Base-by-base conservation (phyloP, 352 stramenopile genomes). In the Globisporangium paroecandrum region DNA sequence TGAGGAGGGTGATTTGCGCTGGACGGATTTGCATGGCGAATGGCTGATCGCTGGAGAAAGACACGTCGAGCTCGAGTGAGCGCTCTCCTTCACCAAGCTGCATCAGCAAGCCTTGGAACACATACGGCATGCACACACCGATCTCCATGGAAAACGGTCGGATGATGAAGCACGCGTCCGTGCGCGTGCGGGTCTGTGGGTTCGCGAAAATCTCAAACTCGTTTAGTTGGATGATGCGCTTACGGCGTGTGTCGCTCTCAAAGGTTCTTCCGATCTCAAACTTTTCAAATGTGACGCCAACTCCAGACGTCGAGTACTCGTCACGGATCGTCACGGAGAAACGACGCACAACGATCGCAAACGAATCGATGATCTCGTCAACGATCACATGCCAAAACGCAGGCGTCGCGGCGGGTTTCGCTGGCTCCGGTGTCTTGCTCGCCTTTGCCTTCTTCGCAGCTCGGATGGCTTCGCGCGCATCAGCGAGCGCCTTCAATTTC, bases 191-290 rank as follows among this genome's bases (percentile, higher is more conserved):
- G 34, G 73, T 66, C 36, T 76, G 71, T 1, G 82, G 69, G 69
- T 92, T 91, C 60, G 90, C 72, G 43, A 91, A 83, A 58, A 94
- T 76, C 64, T 82, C 75, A 58, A 93, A 91, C 24, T 93, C 79
- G 55, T 77, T 67, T 43, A 94, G 55, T 56, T 76, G 71, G 32
- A 94, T 65, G 13, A 64, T 10, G 38, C 85, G 82, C 57, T 90
- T 83, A 56, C 77, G 74, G 62, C 72, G 74, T 22, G 66, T 58
- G 29, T 77, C 75, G 47, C 60, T 74, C 1, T 63, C 58, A 12
- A 59, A 58, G 25, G 75, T 82, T 27, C 76, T 73, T 3, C 81
- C 73, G 57, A 94, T 82, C 38, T 86, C 76, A 27, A 94, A 90
- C 38, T 74, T 70, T 27, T 91, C 78, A 12, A 93, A 69, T 46